A percentile compares a stretch with the other conserved stretches of the same genome.
phyloP scores from a whole-genome alignment of 2,329 filamentous ascomycete genomes.

The Xylaria sp. region DNA sequence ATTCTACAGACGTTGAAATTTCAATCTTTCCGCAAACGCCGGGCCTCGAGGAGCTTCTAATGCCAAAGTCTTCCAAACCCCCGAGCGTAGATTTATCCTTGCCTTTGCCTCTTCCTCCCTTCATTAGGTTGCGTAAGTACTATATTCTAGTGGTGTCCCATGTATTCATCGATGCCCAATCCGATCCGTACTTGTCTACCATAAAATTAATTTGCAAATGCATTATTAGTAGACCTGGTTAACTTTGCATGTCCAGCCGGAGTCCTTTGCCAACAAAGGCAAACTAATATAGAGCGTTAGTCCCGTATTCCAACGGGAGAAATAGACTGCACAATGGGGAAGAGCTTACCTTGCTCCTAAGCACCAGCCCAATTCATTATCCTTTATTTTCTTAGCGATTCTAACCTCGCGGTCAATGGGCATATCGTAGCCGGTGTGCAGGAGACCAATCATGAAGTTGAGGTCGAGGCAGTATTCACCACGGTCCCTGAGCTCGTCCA shows the following conservation, averaged over 20 bases:
- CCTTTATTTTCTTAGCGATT: slow-evolving; percentile 99
- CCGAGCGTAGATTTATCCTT: slow-evolving; percentile 22
- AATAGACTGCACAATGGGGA: not conserved
- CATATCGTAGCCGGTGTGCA: slow-evolving; percentile 98
- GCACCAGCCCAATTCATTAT: slow-evolving; percentile 97
- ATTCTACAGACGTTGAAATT: slow-evolving; percentile 24
- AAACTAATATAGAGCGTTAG: slow-evolving; percentile 69
- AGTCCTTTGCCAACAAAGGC: slow-evolving; percentile 81
- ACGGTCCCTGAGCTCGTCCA: slow-evolving; percentile 81
- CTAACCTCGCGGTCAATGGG: slow-evolving; percentile 94
- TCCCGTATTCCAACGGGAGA: slow-evolving; percentile 20
- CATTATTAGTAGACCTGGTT: slow-evolving; percentile 72
- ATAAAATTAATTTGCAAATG: slow-evolving; percentile 4
- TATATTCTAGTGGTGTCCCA: slow-evolving; percentile 24
- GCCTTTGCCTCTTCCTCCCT: slow-evolving; percentile 19
- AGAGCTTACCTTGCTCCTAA: slow-evolving; percentile 86
- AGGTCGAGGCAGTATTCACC: slow-evolving; percentile 95
- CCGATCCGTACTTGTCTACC: slow-evolving; percentile 7
- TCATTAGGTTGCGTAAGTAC: slow-evolving; percentile 36
- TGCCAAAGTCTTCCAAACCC: slow-evolving; percentile 22
- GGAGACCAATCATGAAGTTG: slow-evolving; percentile 92
- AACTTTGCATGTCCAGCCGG: slow-evolving; percentile 91
- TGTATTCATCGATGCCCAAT: slow-evolving; percentile 14
- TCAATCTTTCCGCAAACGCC: slow-evolving; percentile 33
- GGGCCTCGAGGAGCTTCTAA: slow-evolving; percentile 21